Evolutionary conservation across 495 filamentous ascomycete genomes (phyloP).

Genomic region (Annulohypoxylon nitens): DNA sequence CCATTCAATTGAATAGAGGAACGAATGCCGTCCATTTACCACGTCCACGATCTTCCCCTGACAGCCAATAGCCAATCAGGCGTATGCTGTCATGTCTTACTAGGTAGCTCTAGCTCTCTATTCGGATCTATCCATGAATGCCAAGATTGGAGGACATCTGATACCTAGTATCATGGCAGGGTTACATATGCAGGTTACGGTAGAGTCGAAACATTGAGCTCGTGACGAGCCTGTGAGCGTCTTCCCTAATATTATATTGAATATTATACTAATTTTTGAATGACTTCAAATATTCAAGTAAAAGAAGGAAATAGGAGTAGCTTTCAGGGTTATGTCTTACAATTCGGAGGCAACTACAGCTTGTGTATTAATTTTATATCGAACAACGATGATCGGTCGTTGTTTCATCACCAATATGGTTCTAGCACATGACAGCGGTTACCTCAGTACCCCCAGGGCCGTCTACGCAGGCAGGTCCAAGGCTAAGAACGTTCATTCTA

Average conservation of each 20-base stretch:
- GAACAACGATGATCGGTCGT: no score
- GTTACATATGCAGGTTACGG: constrained; percentile 35
- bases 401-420: not conserved
- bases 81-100: constrained; percentile 8
- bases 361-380: no score
- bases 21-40: constrained; percentile 20
- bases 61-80: constrained; percentile 31
- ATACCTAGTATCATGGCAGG: constrained; percentile 19
- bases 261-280: not conserved
- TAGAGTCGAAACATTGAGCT: constrained; percentile 1
- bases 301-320: not conserved
- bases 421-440: not conserved
- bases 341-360: not conserved
- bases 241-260: not conserved
- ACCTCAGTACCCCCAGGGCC: not conserved
- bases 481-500: not conserved
- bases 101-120: constrained; percentile 16
- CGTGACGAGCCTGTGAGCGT: not conserved
- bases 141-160: constrained; percentile 32
- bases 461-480: not conserved
- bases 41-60: constrained; percentile 16
- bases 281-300: not conserved
- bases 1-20: constrained; percentile 16
- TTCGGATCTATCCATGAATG: constrained; percentile 31
- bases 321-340: not conserved